Percentiles rank a stretch among this genome's conserved stretches.
phyloP scores from a whole-genome alignment of 139 green algal species.

The Pseudopediastrum boryanum region DNA sequence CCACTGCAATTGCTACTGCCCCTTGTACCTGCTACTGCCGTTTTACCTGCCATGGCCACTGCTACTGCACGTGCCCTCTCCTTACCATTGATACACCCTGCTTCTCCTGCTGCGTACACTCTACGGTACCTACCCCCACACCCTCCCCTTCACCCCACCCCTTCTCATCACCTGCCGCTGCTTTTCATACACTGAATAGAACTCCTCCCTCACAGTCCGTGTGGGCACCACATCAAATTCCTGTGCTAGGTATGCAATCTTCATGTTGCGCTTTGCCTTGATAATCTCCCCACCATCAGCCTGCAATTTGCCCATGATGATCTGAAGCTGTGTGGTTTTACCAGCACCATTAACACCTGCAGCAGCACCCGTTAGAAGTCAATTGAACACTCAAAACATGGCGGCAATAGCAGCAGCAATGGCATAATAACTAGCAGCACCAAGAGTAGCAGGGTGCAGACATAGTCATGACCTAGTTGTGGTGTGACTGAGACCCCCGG shows the following conservation, averaged over 20 bases:
- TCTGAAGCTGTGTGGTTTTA: conserved; percentile 98
- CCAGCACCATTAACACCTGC: conserved; percentile 96
- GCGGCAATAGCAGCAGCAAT: background rate
- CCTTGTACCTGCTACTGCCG: too few relatives aligned
- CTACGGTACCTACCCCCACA: background rate
- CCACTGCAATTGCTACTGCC: too few relatives aligned
- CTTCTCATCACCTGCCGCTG: conserved; percentile 66
- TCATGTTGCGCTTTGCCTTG: conserved; percentile 81
- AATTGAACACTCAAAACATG: too few relatives aligned
- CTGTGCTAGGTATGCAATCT: conserved; percentile 94
- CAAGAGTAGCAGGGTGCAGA: too few relatives aligned
- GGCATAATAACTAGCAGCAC: conserved; percentile 2
- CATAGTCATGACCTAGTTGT: too few relatives aligned
- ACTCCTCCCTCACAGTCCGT: conserved; percentile 97
- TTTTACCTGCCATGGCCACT: too few relatives aligned
- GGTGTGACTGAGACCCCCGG: too few relatives aligned
- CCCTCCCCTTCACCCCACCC: background rate
- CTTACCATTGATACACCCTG: background rate
- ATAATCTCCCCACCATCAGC: conserved; percentile 90
- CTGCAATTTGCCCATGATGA: conserved; percentile 90
- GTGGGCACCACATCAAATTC: conserved; percentile 95
- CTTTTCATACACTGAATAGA: conserved; percentile 83
- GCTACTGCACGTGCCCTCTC: too few relatives aligned
- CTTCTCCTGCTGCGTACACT: too few relatives aligned
- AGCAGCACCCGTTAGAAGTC: too few relatives aligned